phyloP scores from a whole-genome alignment of 441 rosid species.

The Metrosideros polymorpha region DNA sequence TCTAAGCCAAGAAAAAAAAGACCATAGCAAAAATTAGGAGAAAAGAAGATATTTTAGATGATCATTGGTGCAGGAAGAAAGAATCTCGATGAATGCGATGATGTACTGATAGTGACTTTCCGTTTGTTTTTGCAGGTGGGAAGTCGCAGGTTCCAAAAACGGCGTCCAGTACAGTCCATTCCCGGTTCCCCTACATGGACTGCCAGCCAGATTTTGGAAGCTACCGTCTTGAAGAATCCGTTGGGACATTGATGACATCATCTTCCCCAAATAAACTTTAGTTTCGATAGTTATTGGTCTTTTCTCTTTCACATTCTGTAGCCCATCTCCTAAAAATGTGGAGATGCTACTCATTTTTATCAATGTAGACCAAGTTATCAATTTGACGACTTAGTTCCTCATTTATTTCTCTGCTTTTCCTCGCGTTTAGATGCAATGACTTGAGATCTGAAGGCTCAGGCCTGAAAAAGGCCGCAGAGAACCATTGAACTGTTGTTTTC shows the following conservation, averaged over 20 bases:
- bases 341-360: neutral
- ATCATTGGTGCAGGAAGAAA: neutral
- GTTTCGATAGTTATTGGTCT: neutral
- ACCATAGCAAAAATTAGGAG: neutral
- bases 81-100: neutral
- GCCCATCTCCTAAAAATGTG: neutral
- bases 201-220: slow-evolving; percentile 62
- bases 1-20: neutral
- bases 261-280: neutral
- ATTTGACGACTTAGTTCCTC: neutral
- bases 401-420: neutral
- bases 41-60: neutral
- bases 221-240: slow-evolving; percentile 6
- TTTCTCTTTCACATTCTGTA: neutral
- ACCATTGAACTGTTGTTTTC: neutral
- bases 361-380: neutral
- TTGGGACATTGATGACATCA: neutral
- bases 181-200: slow-evolving; percentile 66
- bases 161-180: slow-evolving; percentile 68
- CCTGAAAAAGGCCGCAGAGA: neutral
- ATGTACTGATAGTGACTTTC: neutral
- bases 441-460: neutral
- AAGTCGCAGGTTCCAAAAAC: slow-evolving; percentile 41
- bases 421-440: neutral
- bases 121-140: slow-evolving; percentile 51